Base-by-base conservation (phyloP, 208 protist species). In the Acanthamoeba castellanii region DNA sequence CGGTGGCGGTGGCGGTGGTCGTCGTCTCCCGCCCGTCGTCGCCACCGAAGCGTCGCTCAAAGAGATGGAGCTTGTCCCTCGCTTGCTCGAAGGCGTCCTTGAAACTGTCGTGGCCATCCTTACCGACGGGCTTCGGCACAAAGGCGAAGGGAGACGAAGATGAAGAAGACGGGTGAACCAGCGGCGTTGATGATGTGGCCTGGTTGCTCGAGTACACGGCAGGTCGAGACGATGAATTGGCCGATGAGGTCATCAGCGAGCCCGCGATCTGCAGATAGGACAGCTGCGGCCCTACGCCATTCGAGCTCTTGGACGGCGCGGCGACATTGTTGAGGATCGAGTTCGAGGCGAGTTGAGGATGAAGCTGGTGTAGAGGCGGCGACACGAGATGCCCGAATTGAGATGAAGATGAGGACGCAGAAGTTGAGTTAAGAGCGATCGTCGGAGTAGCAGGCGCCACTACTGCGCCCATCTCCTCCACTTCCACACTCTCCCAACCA, bases 31-130 rank as follows among this genome's bases (percentile, higher is more conserved):
- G 9, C 7, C 78, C 50, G 45, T 52, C 50, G 78, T 61, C 42
- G 16, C 42, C 42, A 3, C 47, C 50, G 27, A 64, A 37, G 42
- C 47, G 78, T 16, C 78, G 47, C n/a, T 61, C 47, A 25, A 88
- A 61, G 78, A 88, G 78, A 20, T 88, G 78, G 30, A 88, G 34
- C 78, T 64, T 64, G 50, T 88, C 50, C 42, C 34, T 59, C 4
- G 78, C 50, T 13, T 52, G 25, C 34, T 88, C 78, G 25, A 78
- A 78, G 70, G 70, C 70, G 16, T 34, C 70, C 70, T 78, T 78
- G 70, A 78, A 78, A 0, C 18, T 30, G 8, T 78, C 70, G n/a
- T 25, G 25, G 59, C 70, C 70, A 30, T 78, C 70, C 70, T 7
- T 25, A 30, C 18, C 20, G 3, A 16, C 13, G 25, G 70, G 70